Evolutionary conservation across 257 asterid species (phyloP), one percentile per base, ranked within the genome.

Genomic region (Leptodermis oblonga): DNA sequence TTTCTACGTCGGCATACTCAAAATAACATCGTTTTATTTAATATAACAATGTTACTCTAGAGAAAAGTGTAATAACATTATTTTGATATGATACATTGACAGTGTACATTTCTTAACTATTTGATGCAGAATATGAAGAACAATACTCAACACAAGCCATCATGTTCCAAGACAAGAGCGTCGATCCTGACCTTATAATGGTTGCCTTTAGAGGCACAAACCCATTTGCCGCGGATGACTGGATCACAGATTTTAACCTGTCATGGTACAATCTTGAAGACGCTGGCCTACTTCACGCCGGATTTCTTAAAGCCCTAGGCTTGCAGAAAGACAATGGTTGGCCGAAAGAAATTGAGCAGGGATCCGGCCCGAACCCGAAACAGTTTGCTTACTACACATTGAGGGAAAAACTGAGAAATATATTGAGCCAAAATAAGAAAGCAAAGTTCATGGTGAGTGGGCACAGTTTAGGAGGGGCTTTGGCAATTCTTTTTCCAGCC

Each of bases 381-480:
- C 61, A 73, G 0, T 82, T 73, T 42, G 96, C 96, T 34, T 90
- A 90, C 30, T 90, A 88, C 67, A 66, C 88, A 0, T 28, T 90
- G 28, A 73, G 86, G 25, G 85, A 88, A 51, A 73, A 53, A 25
- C 74, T 90, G 4, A 84, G 76, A 70, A 48, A 61, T 63, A 69
- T 83, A 58, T 13, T 86, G 67, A 51, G 51, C 0, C 77, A 78
- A 25, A 79, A 84, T 13, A 62, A 71, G 15, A 66, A 81, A 4
- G 83, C 85, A 6, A 84, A 78, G 18, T 82, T 86, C 62, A 62
- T 87, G 42, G 12, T 90, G 73, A 76, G 95, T 4, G 97, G 95
- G 45, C 97, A 90, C 75, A 90, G 95, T 78, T 74, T 90, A n/a
- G 97, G 95, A 10, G 97, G 85, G 74, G 93, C 95, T 25, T 39